phyloP scores from a whole-genome alignment of 2,329 filamentous ascomycete species.

The Amesomyces nigricolor region DNA sequence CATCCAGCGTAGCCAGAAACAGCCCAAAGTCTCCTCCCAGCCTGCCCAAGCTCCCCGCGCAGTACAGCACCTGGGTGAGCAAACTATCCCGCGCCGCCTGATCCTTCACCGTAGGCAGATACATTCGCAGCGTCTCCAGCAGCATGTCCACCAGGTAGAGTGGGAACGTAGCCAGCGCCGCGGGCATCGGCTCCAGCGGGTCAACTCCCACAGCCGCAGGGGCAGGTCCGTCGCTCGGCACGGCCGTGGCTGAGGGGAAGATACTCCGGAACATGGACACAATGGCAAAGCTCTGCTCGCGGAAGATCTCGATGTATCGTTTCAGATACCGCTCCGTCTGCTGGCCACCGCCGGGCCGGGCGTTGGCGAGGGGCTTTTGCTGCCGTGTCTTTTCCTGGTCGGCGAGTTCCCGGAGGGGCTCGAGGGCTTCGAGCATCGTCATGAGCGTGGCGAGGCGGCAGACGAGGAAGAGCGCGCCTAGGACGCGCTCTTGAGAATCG shows the following conservation, averaged over 20 bases:
- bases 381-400: slow-evolving; percentile 68
- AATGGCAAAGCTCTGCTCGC: slow-evolving; percentile 94
- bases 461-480: slow-evolving; percentile 81
- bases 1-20: slow-evolving; percentile 62
- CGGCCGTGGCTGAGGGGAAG: slow-evolving; percentile 54
- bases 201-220: slow-evolving; percentile 11
- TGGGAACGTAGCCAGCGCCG: slow-evolving; percentile 76
- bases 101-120: slow-evolving; percentile 78
- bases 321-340: slow-evolving; percentile 94
- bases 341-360: slow-evolving; percentile 64
- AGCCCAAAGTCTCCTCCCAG: slow-evolving; percentile 90
- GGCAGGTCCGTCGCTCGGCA: slow-evolving; percentile 16
- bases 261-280: slow-evolving; percentile 92
- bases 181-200: slow-evolving; percentile 57
- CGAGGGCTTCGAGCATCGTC: slow-evolving; percentile 72
- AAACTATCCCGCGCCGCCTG: slow-evolving; percentile 77
- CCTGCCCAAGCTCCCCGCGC: slow-evolving; percentile 81
- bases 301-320: slow-evolving; percentile 93
- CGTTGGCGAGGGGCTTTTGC: slow-evolving; percentile 38
- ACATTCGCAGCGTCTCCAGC: slow-evolving; percentile 65
- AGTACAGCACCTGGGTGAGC: slow-evolving; percentile 88
- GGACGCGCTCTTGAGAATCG: slow-evolving; percentile 53
- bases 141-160: slow-evolving; percentile 77
- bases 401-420: slow-evolving; percentile 80
- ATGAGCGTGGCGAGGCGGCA: slow-evolving; percentile 78